These are phyloP conservation scores for Xerocomellus intermedius DNA, from an alignment of 768 basidiomycete genomes.

Conservation along the genomic window DNA sequence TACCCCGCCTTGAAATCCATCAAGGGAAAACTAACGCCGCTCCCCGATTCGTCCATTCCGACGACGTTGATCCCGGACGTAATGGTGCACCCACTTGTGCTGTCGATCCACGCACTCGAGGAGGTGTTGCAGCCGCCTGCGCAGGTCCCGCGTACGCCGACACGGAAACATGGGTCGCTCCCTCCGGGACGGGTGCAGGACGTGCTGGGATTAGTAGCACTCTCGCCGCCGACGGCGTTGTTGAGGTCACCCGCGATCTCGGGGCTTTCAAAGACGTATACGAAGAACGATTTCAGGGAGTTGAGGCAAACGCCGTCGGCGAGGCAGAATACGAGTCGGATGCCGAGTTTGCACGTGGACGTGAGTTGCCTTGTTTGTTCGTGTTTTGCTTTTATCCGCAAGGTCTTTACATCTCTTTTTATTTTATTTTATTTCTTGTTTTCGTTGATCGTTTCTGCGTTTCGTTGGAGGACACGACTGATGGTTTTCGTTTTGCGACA, in stretches of 20 bases:
- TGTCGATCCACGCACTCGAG: constrained; percentile 49
- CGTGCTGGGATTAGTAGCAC: constrained; percentile 57
- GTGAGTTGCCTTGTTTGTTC: constrained; percentile 44
- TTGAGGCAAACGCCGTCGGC: constrained; percentile 64
- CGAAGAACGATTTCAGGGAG: constrained; percentile 78
- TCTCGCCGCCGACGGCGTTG: constrained; percentile 69
- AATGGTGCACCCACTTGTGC: constrained; percentile 25
- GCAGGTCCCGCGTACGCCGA: constrained; percentile 53
- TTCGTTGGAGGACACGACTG: background rate
- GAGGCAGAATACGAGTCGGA: constrained; percentile 79
- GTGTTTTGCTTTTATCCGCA: no score
- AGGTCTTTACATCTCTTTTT: no score
- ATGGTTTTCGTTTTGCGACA: background rate
- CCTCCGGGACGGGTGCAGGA: constrained; percentile 28
- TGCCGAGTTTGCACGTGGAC: constrained; percentile 83
- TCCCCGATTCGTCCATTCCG: constrained; percentile 22
- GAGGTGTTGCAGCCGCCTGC: constrained; percentile 43
- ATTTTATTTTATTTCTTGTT: no score
- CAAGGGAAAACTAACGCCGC: constrained; percentile 32
- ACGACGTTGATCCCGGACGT: constrained; percentile 37
- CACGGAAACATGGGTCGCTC: constrained; percentile 32
- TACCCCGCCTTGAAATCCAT: constrained; percentile 33
- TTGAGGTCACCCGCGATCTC: constrained; percentile 71
- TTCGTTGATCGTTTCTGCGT: no score
- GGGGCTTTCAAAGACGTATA: constrained; percentile 80